Evolutionary conservation across 2,329 filamentous ascomycete species (phyloP), one percentile per base, ranked within the genome.

Genomic region (Aspergillus sp.): DNA sequence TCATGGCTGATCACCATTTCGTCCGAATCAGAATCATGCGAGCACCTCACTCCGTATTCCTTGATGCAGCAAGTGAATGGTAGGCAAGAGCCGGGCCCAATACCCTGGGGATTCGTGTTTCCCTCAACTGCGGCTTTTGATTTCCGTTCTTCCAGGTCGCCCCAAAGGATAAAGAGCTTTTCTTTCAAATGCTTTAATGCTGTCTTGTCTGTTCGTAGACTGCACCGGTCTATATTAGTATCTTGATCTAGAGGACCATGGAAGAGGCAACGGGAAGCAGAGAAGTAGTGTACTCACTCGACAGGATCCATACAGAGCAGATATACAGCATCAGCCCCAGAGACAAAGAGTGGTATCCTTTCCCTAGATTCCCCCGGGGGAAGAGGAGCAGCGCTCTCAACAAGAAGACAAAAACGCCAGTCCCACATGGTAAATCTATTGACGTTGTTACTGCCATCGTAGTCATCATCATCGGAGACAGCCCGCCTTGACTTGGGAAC

Each of bases 91-190:
- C 76, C 47, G 4, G 48, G 55, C n/a, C 48, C 56, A 49, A 55
- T 46, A 12, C 47, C 44, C 19, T 47, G 43, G n/a, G 48, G 33
- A 39, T 55, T 44, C 40, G 51, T 53, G 38, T 48, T 46, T 34
- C 41, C 43, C n/a, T 53, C 50, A 19, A 64, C 54, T 2, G 63
- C 56, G n/a, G 56, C 62, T 2, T 58, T 57, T 60, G 39, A 43
- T 38, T 86, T 88, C 42, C 71, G 64, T 61, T 94, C 88, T 60
- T 90, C 82, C 1, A 96, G 72, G 50, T 95, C 80, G 1, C 91
- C 91, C 90, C 91, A 97, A 1, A 96, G 73, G 33, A 80, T 70
- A 61, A 84, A 91, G 46, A 96, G 72, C 55, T 78, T 82, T 55
- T 94, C 80, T 43, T 80, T 77, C 4, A 96, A 68, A 5, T 63